Conservation (phyloP, 108 stramenopile species). For the Mediolabrus comicus region DNA sequence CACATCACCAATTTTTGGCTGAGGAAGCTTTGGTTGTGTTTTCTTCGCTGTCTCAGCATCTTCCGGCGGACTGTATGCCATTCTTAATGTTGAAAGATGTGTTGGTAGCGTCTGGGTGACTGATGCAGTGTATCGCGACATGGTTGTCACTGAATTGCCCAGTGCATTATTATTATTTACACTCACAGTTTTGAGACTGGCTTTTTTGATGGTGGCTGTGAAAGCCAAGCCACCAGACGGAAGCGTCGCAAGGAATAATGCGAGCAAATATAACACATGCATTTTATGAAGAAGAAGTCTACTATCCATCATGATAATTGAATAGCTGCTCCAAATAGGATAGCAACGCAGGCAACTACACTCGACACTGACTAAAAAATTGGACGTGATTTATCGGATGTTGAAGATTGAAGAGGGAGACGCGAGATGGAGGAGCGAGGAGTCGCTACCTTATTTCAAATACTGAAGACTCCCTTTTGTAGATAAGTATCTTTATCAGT, state of each 20-base stretch:
- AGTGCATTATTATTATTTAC: neutral
- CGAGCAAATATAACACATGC: neutral
- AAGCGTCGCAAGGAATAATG: neutral
- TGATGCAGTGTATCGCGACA: neutral
- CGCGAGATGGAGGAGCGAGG: no score
- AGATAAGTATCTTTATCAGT: no score
- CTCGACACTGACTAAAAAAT: no score
- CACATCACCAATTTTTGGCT: slow-evolving; percentile 71
- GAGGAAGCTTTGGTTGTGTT: slow-evolving; percentile 26
- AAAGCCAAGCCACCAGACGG: neutral
- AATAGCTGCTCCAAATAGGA: no score
- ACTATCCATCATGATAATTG: neutral
- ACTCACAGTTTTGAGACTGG: neutral
- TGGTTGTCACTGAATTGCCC: neutral
- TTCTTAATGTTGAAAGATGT: neutral
- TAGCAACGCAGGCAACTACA: no score
- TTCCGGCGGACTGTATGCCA: slow-evolving; percentile 34
- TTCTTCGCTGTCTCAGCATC: slow-evolving; percentile 2
- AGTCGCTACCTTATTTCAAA: no score
- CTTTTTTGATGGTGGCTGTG: neutral
- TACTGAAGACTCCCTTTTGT: no score
- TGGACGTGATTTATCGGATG: no score
- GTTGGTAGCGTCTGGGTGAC: neutral
- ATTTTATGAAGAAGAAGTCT: no score
- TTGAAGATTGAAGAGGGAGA: no score